Conservation (phyloP, 176 grass and related monocot species). For the Lolium perenne region DNA sequence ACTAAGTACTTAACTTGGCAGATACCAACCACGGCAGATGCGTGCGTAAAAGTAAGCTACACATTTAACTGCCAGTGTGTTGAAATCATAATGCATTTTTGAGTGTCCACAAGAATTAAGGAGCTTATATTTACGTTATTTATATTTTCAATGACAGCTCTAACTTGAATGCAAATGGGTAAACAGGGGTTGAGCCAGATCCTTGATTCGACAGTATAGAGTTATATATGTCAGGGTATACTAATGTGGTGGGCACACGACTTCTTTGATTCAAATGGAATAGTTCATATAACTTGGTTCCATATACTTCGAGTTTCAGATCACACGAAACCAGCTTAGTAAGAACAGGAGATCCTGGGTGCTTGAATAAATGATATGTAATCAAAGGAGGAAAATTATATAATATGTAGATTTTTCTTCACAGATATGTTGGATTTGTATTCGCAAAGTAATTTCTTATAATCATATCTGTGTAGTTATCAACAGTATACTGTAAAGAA, state of each 20-base stretch:
- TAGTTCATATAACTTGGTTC: neutral
- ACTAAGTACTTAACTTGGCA: neutral
- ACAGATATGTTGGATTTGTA: neutral
- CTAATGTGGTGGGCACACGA: neutral
- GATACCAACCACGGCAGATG: neutral
- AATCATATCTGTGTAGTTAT: neutral
- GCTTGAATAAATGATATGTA: conserved; percentile 7
- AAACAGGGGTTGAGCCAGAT: conserved; percentile 13
- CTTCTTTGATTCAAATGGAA: conserved; percentile 18
- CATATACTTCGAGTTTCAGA: conserved; percentile 8
- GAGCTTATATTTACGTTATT: neutral
- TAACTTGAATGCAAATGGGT: neutral
- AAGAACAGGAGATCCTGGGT: neutral
- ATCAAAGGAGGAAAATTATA: neutral
- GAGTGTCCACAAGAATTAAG: neutral
- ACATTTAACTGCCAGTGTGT: neutral
- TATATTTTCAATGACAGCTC: conserved; percentile 16
- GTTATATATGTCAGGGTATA: neutral
- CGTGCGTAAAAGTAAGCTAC: conserved; percentile 9
- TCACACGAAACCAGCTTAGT: conserved; percentile 7
- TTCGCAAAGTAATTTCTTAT: neutral
- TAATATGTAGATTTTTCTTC: neutral
- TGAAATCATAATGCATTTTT: neutral
- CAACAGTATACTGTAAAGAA: neutral
- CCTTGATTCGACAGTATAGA: neutral